Conservation (phyloP, 2,329 filamentous ascomycete genomes). For the Diaporthe sp. region DNA sequence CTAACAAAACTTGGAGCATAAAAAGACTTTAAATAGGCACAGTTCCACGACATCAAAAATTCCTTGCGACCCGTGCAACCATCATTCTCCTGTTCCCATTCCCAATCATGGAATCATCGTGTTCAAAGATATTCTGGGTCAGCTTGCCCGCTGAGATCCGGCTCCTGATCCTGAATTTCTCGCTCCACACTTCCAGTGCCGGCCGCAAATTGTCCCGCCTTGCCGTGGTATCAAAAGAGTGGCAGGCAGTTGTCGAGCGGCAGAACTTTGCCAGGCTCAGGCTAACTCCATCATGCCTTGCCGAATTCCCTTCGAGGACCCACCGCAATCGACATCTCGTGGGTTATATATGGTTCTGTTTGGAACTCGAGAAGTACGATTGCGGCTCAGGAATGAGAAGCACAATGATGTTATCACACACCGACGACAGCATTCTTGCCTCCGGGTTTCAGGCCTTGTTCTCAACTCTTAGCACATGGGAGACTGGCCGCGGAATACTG, state of each 20-base stretch:
- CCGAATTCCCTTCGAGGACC: slow-evolving; percentile 42
- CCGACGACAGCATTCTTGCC: slow-evolving; percentile 35
- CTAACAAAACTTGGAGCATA: not conserved
- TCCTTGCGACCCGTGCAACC: not conserved
- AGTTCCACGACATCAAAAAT: not conserved
- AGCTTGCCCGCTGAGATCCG: slow-evolving; percentile 40
- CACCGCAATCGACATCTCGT: slow-evolving; percentile 43
- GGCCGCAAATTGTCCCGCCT: slow-evolving; percentile 38
- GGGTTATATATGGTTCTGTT: slow-evolving; percentile 43
- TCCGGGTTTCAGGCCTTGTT: slow-evolving; percentile 39
- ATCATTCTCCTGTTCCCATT: not conserved
- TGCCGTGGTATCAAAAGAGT: slow-evolving; percentile 46
- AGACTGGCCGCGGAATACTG: slow-evolving; percentile 24
- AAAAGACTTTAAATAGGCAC: not conserved
- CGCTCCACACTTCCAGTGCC: slow-evolving; percentile 34
- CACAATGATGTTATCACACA: slow-evolving; percentile 29
- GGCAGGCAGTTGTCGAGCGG: slow-evolving; percentile 44
- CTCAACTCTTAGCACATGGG: slow-evolving; percentile 43
- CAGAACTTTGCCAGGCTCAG: slow-evolving; percentile 44
- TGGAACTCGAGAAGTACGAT: slow-evolving; percentile 44
- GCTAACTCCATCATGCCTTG: slow-evolving; percentile 43
- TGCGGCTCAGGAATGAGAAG: slow-evolving; percentile 34
- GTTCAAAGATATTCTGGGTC: slow-evolving; percentile 29
- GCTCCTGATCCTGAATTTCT: slow-evolving; percentile 38
- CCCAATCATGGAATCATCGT: not conserved